Conservation (phyloP, 176 grass and related monocot species). For the Carex cristatella region DNA sequence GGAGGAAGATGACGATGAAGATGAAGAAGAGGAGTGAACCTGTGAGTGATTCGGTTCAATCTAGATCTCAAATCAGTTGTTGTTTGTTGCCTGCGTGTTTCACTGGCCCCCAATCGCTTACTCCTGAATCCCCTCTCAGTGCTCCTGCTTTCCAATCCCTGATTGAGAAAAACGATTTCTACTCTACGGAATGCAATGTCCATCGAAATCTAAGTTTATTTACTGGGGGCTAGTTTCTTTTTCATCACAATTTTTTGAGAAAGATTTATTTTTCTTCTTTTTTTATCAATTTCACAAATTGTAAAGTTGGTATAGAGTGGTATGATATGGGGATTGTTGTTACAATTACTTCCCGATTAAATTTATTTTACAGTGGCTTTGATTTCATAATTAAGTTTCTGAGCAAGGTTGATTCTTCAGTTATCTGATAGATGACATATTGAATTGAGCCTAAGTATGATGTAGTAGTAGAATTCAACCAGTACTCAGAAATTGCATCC, state of each 20-base stretch:
- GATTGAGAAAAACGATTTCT: constrained; percentile 24
- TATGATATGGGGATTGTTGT: neutral
- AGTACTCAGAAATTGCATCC: neutral
- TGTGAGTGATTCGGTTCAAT: neutral
- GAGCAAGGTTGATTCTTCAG: neutral
- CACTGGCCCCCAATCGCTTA: neutral
- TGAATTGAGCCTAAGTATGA: neutral
- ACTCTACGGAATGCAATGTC: constrained; percentile 19
- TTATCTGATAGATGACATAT: neutral
- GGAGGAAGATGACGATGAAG: constrained; percentile 1
- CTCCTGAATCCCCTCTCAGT: constrained; percentile 9
- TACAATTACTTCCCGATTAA: neutral
- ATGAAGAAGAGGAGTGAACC: constrained; percentile 5
- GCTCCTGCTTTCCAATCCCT: neutral
- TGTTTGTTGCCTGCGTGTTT: neutral
- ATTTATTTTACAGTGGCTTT: neutral
- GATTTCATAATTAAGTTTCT: neutral
- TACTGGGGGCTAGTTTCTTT: neutral
- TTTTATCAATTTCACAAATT: neutral
- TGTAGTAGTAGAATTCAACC: neutral
- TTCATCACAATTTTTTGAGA: neutral
- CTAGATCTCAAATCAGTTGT: neutral
- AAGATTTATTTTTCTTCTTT: neutral
- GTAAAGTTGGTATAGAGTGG: constrained; percentile 10
- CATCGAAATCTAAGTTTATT: neutral